Conservation (phyloP, 495 filamentous ascomycete genomes). For the Penicillium mononematosum region DNA sequence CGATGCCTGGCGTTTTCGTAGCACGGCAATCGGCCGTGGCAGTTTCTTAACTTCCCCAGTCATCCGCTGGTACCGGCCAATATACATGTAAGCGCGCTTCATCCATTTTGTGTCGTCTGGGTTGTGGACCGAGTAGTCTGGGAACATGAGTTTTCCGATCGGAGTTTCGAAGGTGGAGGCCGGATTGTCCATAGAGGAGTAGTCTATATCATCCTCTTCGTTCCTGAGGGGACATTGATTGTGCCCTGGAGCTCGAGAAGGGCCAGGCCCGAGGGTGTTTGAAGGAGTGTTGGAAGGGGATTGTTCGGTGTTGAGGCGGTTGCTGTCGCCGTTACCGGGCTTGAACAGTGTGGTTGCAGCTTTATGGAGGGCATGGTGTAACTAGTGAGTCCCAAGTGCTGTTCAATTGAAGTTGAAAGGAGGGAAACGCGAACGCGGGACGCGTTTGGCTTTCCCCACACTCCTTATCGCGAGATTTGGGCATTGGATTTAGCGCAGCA, state of each 20-base stretch:
- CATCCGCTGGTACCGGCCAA: slow-evolving; percentile 86
- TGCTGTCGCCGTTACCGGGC: not conserved
- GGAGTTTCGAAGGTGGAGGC: slow-evolving; percentile 44
- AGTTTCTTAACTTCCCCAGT: slow-evolving; percentile 89
- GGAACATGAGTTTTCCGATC: slow-evolving; percentile 77
- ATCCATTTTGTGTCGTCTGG: slow-evolving; percentile 68
- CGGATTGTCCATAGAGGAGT: slow-evolving; percentile 11
- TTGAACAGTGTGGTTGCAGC: slow-evolving; percentile 27
- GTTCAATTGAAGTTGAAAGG: not conserved
- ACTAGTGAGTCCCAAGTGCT: not conserved
- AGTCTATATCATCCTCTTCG: slow-evolving; percentile 17
- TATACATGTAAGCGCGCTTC: slow-evolving; percentile 82
- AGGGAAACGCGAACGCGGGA: slow-evolving; percentile 8
- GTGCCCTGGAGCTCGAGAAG: slow-evolving; percentile 88
- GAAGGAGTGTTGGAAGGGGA: slow-evolving; percentile 79
- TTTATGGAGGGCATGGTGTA: slow-evolving; percentile 47
- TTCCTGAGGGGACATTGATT: slow-evolving; percentile 57
- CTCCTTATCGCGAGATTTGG: not conserved
- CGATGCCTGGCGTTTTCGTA: slow-evolving; percentile 38
- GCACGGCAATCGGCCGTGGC: slow-evolving; percentile 69
- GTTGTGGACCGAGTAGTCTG: slow-evolving; percentile 58
- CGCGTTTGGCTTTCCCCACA: slow-evolving; percentile 5
- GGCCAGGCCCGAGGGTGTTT: slow-evolving; percentile 73
- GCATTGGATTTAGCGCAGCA: not conserved
- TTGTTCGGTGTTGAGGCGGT: slow-evolving; percentile 37